Evolutionary conservation across 2,329 filamentous ascomycete species (phyloP).

Genomic region (Penicillium rolfsii): DNA sequence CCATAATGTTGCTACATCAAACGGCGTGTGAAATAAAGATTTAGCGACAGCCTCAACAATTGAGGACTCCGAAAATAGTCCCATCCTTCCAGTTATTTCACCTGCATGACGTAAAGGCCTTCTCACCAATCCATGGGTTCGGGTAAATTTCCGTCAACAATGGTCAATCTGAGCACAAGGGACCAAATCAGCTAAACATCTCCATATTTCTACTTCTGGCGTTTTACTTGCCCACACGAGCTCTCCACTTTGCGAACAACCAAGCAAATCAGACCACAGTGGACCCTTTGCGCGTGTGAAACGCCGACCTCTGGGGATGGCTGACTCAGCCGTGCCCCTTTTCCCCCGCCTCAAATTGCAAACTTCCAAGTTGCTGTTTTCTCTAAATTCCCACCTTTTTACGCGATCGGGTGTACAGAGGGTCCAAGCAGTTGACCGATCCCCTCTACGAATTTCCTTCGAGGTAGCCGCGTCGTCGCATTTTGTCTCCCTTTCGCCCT

Average conservation of each 20-base stretch:
- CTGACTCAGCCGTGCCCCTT: constrained; percentile 45
- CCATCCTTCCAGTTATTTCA: constrained; percentile 6
- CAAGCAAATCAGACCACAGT: constrained; percentile 14
- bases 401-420: not conserved
- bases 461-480: not conserved
- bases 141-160: not conserved
- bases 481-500: not conserved
- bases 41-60: not conserved
- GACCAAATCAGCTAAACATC: not conserved
- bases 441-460: not conserved
- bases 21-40: not conserved
- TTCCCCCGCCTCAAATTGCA: constrained; percentile 36
- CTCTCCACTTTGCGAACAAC: not conserved
- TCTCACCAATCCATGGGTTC: constrained; percentile 1
- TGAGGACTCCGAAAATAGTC: not conserved
- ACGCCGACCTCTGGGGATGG: constrained; percentile 20
- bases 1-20: constrained; percentile 11
- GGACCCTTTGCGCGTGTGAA: constrained; percentile 13
- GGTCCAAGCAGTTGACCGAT: not conserved
- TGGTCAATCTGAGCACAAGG: not conserved
- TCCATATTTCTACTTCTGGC: not conserved
- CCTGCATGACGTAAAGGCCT: constrained; percentile 20
- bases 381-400: constrained; percentile 13
- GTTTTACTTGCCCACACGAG: not conserved
- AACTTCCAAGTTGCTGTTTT: constrained; percentile 20